Percentiles rank a stretch among this genome's conserved stretches.
These are phyloP conservation scores for Blastobotrys malaysiensis DNA, from an alignment of 1,139 yeast genomes.

Conservation along the genomic window DNA sequence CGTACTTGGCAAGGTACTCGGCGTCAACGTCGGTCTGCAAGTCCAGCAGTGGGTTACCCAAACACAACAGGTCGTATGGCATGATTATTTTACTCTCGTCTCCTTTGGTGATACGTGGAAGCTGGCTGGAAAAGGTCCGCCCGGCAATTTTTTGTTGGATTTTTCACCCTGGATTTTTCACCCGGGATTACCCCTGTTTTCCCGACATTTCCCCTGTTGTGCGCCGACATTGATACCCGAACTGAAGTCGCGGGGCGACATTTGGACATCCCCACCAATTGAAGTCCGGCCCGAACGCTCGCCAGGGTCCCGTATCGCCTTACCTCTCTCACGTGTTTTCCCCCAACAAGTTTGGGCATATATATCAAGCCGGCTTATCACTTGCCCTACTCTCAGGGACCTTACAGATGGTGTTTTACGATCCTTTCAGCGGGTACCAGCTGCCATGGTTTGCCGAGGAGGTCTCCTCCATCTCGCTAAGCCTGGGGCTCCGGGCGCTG, in stretches of 20 bases:
- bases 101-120: background rate
- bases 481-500: slow-evolving; percentile 27
- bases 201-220: background rate
- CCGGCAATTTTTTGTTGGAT: slow-evolving; percentile 1
- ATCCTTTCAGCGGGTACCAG: slow-evolving; percentile 16
- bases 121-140: background rate
- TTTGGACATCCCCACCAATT: background rate
- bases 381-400: background rate
- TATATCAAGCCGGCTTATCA: background rate
- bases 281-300: background rate
- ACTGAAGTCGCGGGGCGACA: background rate
- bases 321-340: background rate
- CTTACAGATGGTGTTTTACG: slow-evolving; percentile 11
- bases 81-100: slow-evolving; percentile 25
- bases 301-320: background rate
- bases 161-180: background rate
- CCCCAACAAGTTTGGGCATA: background rate
- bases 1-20: slow-evolving; percentile 71
- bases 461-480: slow-evolving; percentile 12
- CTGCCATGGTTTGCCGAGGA: slow-evolving; percentile 13
- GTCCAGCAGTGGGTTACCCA: slow-evolving; percentile 81
- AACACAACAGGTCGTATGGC: slow-evolving; percentile 56
- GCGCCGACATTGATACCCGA: background rate
- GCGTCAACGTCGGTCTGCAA: slow-evolving; percentile 70
- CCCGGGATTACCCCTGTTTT: background rate